Evolutionary conservation across 2,329 filamentous ascomycete species (phyloP), one percentile per base, ranked within the genome.

Genomic region (Aspergillus hiratsukae): DNA sequence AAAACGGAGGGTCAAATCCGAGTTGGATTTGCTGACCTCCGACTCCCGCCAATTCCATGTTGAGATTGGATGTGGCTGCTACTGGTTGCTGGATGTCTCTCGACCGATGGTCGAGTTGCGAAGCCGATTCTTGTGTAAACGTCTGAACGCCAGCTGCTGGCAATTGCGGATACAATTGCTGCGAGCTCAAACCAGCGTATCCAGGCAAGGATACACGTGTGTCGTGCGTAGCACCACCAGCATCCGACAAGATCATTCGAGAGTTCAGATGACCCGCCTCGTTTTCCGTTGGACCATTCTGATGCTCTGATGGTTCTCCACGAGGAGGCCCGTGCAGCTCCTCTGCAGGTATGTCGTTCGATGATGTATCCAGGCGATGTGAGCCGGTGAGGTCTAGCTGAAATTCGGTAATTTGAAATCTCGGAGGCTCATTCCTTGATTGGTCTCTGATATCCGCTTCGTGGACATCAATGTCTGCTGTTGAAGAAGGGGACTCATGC

Each of bases 1-100:
- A 61, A 11, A 71, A 53, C 1, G 66, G 59, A 11, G 62, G 64
- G 11, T 66, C 61, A 46, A 70, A 63, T 1, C 59, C 61, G n/a
- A 71, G 37, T 8, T 62, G 56, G 5, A 64, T 55, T 29, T 62
- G 63, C 9, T 63, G 52, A 17, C 59, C 61, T 8, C 48, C 56
- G 23, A 57, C 35, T 49, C 63, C 55, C 23, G 62, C 27, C 31
- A 69, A 63, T 23, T 61, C 63, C 23, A 68, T 57, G 40, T 61
- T 53, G 31, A 54, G 59, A 27, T 49, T 57, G 35, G 61, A 27
- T 9, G 21, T 51, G 27, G 53, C 41, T 45, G 41, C 19, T 17
- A 62, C 53, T n/a, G 49, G 56, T 5, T 53, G 48, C 25, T 62
- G 60, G 9, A 52, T 27, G 27, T 53, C 43, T 37, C 60, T 53